Evolutionary conservation across 1,284 basidiomycete species (phyloP).

Genomic region (Waitea zeae): DNA sequence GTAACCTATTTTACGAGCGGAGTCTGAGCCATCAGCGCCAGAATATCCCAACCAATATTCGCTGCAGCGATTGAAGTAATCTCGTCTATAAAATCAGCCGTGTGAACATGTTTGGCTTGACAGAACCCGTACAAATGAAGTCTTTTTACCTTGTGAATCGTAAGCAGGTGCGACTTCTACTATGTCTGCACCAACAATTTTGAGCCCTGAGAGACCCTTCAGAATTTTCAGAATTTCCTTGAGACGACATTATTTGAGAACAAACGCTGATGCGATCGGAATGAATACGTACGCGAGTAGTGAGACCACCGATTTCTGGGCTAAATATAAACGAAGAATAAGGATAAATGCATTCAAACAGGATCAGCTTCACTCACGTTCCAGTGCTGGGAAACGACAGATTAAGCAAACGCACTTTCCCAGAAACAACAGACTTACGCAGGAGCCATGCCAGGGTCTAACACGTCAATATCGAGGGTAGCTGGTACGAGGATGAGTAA

Average conservation of each 20-base stretch:
- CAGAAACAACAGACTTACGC: constrained; percentile 12
- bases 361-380: constrained; percentile 13
- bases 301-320: constrained; percentile 20
- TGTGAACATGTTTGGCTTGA: not conserved
- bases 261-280: not conserved
- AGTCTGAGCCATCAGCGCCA: constrained; percentile 16
- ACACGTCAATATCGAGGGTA: constrained; percentile 16
- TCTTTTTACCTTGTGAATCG: constrained; percentile 14
- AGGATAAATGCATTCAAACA: no score
- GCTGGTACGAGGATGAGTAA: constrained; percentile 9
- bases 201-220: constrained; percentile 17
- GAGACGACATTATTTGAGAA: not conserved
- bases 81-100: constrained; percentile 11
- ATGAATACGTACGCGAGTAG: constrained; percentile 13
- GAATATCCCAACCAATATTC: constrained; percentile 16
- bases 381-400: constrained; percentile 14
- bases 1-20: constrained; percentile 10
- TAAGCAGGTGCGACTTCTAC: constrained; percentile 15
- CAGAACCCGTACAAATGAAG: not conserved
- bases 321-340: constrained; percentile 6
- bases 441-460: constrained; percentile 21
- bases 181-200: constrained; percentile 21
- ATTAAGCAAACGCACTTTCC: not conserved
- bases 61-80: constrained; percentile 18
- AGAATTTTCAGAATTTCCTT: constrained; percentile 22